phyloP scores from a whole-genome alignment of 352 stramenopile species.

The Nothophytophthora sp. region DNA sequence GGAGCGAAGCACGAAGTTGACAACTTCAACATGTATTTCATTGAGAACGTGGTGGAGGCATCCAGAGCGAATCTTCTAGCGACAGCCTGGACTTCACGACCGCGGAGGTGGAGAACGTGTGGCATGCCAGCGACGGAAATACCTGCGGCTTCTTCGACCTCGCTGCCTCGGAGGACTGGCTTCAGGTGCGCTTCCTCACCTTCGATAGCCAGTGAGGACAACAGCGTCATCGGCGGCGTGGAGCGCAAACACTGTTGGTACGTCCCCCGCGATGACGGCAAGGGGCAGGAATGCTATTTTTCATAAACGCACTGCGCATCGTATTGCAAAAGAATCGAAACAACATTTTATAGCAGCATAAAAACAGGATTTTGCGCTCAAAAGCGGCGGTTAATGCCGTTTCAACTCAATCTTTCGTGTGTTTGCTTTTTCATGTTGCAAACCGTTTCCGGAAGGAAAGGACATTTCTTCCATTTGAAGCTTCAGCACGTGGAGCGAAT shows the following conservation, averaged over 20 bases:
- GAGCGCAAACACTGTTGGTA: constrained; percentile 53
- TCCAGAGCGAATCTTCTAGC: constrained; percentile 52
- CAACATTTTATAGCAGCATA: too few species aligned
- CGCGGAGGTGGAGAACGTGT: constrained; percentile 42
- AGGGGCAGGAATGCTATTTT: constrained; percentile 7
- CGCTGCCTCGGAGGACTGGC: constrained; percentile 35
- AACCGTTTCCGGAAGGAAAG: too few species aligned
- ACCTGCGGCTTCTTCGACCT: constrained; percentile 55
- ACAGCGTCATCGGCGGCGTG: constrained; percentile 36
- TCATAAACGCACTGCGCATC: too few species aligned
- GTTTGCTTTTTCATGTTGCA: too few species aligned
- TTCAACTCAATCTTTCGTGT: too few species aligned
- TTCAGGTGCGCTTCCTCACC: constrained; percentile 46
- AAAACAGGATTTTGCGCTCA: too few species aligned
- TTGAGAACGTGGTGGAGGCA: constrained; percentile 61
- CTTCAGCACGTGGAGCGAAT: too few species aligned
- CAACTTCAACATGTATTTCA: constrained; percentile 36
- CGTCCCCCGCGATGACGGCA: constrained; percentile 20
- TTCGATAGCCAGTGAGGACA: constrained; percentile 43
- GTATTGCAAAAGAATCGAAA: too few species aligned
- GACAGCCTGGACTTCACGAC: constrained; percentile 38
- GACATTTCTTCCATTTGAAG: too few species aligned
- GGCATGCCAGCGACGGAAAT: constrained; percentile 36
- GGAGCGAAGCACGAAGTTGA: constrained; percentile 52
- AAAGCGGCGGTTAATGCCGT: too few species aligned